Percentiles rank a stretch among this genome's conserved stretches.
Evolutionary conservation across 176 grass and related monocot genomes (phyloP).

Genomic region (Musa acuminata): DNA sequence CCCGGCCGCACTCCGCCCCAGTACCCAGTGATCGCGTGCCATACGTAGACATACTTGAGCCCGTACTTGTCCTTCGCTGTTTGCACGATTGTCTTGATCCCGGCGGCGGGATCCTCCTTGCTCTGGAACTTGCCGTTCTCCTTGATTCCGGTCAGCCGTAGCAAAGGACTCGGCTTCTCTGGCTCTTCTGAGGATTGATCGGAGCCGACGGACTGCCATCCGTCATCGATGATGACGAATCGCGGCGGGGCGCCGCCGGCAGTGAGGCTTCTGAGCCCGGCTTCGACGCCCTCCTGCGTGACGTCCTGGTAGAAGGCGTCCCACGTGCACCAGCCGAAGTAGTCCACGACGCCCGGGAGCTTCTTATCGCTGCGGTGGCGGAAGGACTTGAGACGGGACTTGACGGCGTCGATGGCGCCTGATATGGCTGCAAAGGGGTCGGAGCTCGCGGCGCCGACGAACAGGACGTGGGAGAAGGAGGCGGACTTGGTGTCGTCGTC

Average conservation of each 20-base stretch:
- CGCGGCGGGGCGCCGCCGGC: slow-evolving; percentile 54
- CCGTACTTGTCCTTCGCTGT: slow-evolving; percentile 64
- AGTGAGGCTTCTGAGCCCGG: slow-evolving; percentile 57
- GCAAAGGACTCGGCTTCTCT: slow-evolving; percentile 2
- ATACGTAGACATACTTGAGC: slow-evolving; percentile 93
- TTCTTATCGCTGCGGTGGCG: slow-evolving; percentile 60
- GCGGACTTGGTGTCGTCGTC: slow-evolving; percentile 36
- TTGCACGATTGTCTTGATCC: slow-evolving; percentile 62
- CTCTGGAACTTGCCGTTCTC: slow-evolving; percentile 86
- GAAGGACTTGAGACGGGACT: slow-evolving; percentile 49
- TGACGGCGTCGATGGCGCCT: slow-evolving; percentile 51
- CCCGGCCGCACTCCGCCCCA: slow-evolving; percentile 84
- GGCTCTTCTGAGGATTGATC: slow-evolving; percentile 23
- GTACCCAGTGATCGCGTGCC: slow-evolving; percentile 96
- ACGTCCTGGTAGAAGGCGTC: slow-evolving; percentile 96
- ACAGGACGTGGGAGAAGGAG: slow-evolving; percentile 42
- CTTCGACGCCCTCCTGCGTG: slow-evolving; percentile 80
- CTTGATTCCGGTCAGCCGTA: slow-evolving; percentile 72
- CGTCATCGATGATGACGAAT: slow-evolving; percentile 95
- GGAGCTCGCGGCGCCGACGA: slow-evolving; percentile 53
- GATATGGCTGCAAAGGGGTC: slow-evolving; percentile 73
- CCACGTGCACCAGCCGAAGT: slow-evolving; percentile 98
- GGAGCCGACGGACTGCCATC: slow-evolving; percentile 72
- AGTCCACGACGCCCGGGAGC: slow-evolving; percentile 77
- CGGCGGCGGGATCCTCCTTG: slow-evolving; percentile 35